Conservation (phyloP, 495 filamentous ascomycete species). For the Hyaloscypha finlandica region DNA sequence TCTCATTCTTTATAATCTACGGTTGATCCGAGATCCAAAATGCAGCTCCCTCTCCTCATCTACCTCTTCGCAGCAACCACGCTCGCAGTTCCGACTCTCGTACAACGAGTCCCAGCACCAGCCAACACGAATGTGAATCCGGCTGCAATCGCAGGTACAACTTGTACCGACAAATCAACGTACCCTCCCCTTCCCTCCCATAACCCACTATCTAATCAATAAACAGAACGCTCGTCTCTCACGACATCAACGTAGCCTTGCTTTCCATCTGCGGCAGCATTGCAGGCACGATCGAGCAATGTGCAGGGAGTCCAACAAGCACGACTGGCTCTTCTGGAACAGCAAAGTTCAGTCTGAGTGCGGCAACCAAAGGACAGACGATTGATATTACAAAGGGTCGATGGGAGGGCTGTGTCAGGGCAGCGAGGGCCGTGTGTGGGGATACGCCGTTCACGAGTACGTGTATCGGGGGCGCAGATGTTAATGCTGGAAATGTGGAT, state of each 20-base stretch:
- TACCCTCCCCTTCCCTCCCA: neutral
- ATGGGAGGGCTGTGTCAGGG: conserved; percentile 65
- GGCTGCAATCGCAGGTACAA: conserved; percentile 21
- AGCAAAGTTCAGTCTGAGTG: conserved; percentile 47
- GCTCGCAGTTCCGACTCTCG: conserved; percentile 5
- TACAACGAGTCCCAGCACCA: conserved; percentile 1
- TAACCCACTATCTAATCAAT: neutral
- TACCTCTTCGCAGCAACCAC: conserved; percentile 10
- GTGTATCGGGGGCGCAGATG: conserved; percentile 49
- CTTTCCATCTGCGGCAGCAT: conserved; percentile 57
- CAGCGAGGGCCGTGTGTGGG: conserved; percentile 69
- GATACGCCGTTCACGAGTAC: conserved; percentile 42
- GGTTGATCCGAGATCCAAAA: conserved; percentile 7
- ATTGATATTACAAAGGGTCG: conserved; percentile 52
- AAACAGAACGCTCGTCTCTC: conserved; percentile 48
- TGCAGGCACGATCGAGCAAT: conserved; percentile 45
- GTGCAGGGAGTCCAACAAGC: conserved; percentile 39
- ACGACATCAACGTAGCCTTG: conserved; percentile 55
- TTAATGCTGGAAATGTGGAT: conserved; percentile 45
- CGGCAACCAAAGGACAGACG: conserved; percentile 38
- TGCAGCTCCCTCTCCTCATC: conserved; percentile 11
- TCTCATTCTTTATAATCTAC: neutral
- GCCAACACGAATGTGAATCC: conserved; percentile 19
- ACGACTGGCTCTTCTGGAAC: conserved; percentile 47
- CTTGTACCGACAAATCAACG: conserved; percentile 17